phyloP scores from a whole-genome alignment of 192 early-diverging fungal genomes.

The Coemansia pectinata region DNA sequence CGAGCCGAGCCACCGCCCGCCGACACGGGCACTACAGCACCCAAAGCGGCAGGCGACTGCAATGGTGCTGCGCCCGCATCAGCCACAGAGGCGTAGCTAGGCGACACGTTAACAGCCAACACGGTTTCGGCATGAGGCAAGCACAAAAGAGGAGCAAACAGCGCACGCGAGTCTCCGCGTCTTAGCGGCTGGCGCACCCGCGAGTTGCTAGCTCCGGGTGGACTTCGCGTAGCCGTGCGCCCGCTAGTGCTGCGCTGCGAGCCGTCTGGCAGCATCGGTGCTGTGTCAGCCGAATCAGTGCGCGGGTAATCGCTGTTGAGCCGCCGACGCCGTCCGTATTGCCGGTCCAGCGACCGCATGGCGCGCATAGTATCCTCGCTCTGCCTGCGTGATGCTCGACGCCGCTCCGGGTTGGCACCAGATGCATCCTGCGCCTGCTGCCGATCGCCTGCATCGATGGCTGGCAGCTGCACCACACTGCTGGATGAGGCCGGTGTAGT shows the following conservation, averaged over 20 bases:
- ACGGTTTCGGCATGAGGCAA: slow-evolving; percentile 24
- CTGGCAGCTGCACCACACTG: neutral
- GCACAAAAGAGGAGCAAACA: slow-evolving; percentile 37
- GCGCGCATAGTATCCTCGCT: slow-evolving; percentile 50
- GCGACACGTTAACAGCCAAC: neutral
- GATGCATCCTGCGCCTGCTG: neutral
- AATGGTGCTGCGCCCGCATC: neutral
- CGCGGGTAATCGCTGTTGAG: slow-evolving; percentile 39
- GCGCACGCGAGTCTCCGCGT: slow-evolving; percentile 36
- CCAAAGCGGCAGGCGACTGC: slow-evolving; percentile 12
- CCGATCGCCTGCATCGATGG: slow-evolving; percentile 5
- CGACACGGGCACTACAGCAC: neutral
- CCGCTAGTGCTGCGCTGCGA: neutral
- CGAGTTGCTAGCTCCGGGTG: neutral
- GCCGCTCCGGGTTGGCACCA: slow-evolving; percentile 5
- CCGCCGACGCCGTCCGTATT: slow-evolving; percentile 50
- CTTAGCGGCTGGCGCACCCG: slow-evolving; percentile 4
- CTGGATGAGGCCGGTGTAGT: neutral
- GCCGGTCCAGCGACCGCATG: slow-evolving; percentile 51
- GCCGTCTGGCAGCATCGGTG: neutral
- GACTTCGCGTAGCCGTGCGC: neutral
- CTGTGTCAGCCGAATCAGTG: neutral
- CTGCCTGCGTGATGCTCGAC: slow-evolving; percentile 29
- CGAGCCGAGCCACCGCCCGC: slow-evolving; percentile 13
- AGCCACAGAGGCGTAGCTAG: neutral